Evolutionary conservation across 371 early-diverging fungal species (phyloP).

Genomic region (Coemansia sp.): DNA sequence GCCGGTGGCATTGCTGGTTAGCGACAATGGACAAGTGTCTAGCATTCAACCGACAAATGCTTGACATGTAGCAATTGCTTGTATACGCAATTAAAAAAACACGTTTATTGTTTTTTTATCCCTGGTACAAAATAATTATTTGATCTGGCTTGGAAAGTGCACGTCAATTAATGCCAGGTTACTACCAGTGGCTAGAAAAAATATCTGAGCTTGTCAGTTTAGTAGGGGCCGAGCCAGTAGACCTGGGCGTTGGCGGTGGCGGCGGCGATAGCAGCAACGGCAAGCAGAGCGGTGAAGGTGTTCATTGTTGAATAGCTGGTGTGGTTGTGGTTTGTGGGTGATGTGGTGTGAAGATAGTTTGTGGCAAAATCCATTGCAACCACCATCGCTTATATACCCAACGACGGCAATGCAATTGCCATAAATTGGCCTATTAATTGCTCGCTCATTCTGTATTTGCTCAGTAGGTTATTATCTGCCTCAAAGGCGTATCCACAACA

Average conservation of each 20-base stretch:
- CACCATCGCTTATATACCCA: background rate
- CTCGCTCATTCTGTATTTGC: too few relatives aligned
- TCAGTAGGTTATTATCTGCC: too few relatives aligned
- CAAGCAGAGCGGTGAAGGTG: slow-evolving; percentile 26
- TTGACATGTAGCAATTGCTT: too few relatives aligned
- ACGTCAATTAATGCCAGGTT: too few relatives aligned
- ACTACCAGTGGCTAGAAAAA: too few relatives aligned
- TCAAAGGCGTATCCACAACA: too few relatives aligned
- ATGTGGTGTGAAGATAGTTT: background rate
- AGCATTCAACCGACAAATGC: slow-evolving; percentile 33
- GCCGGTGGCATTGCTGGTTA: slow-evolving; percentile 41
- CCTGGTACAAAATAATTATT: too few relatives aligned
- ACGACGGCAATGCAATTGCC: too few relatives aligned
- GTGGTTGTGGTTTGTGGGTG: background rate
- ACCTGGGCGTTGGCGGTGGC: slow-evolving; percentile 32
- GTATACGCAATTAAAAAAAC: too few relatives aligned
- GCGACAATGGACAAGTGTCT: slow-evolving; percentile 44
- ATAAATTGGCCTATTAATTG: too few relatives aligned
- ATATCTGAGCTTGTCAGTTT: background rate
- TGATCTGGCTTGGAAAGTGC: too few relatives aligned
- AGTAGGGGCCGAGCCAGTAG: slow-evolving; percentile 25
- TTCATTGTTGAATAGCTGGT: slow-evolving; percentile 9
- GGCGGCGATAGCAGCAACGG: slow-evolving; percentile 24
- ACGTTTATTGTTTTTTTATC: too few relatives aligned
- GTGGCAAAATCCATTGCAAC: background rate